Evolutionary conservation across 495 filamentous ascomycete species (phyloP).

Genomic region (Talaromyces thailandensis): DNA sequence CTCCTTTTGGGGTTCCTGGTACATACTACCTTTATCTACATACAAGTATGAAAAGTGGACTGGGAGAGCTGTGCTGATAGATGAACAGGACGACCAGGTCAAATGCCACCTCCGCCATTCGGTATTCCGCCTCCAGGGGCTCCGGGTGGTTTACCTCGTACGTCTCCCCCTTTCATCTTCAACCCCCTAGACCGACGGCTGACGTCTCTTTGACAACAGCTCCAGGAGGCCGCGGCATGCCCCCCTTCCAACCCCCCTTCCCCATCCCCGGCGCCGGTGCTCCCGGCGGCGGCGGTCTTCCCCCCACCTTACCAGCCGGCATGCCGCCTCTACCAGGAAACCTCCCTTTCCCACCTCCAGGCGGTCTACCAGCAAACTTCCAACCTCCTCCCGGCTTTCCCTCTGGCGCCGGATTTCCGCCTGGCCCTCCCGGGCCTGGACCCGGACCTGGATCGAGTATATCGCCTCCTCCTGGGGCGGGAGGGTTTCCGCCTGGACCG

Average conservation of each 20-base stretch:
- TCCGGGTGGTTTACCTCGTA: constrained; percentile 39
- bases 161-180: constrained; percentile 21
- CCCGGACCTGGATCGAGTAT: constrained; percentile 16
- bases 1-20: constrained; percentile 51
- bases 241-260: constrained; percentile 57
- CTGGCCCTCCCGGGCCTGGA: constrained; percentile 10
- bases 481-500: constrained; percentile 22
- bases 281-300: constrained; percentile 36
- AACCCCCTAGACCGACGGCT: not conserved
- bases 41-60: not conserved
- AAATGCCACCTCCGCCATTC: constrained; percentile 47
- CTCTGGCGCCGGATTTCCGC: constrained; percentile 18
- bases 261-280: constrained; percentile 24
- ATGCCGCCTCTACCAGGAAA: constrained; percentile 23
- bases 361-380: constrained; percentile 48
- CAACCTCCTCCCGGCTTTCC: constrained; percentile 26
- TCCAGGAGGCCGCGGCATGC: constrained; percentile 51
- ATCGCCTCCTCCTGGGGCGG: constrained; percentile 14
- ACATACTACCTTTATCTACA: constrained; percentile 8
- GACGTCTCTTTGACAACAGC: constrained; percentile 22
- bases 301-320: constrained; percentile 47
- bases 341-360: constrained; percentile 49
- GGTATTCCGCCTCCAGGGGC: constrained; percentile 39
- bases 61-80: not conserved
- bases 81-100: constrained; percentile 34